phyloP scores from a whole-genome alignment of 2,329 filamentous ascomycete species.

The Gremmenia infestans region DNA sequence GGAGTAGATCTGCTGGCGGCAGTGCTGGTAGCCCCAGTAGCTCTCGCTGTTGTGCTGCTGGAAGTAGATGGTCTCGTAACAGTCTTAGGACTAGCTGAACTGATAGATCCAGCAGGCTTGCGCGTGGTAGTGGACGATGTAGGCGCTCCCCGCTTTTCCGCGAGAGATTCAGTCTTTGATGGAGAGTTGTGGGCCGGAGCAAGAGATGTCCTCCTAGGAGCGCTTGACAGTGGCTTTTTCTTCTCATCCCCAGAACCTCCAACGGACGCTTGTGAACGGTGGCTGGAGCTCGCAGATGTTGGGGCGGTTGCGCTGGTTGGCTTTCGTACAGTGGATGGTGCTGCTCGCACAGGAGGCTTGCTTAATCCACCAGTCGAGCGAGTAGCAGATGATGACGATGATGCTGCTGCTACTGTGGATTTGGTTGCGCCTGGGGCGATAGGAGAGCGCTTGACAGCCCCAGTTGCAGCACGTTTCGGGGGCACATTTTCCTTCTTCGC shows the following conservation, averaged over 20 bases:
- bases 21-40: conserved; percentile 31
- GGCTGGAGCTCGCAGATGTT: conserved; percentile 26
- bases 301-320: conserved; percentile 28
- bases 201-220: conserved; percentile 29
- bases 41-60: conserved; percentile 30
- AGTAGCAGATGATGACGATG: conserved; percentile 21
- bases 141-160: conserved; percentile 26
- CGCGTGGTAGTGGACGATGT: conserved; percentile 29
- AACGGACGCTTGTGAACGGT: conserved; percentile 26
- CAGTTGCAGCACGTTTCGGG: conserved; percentile 2
- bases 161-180: conserved; percentile 23
- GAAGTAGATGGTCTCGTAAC: conserved; percentile 36
- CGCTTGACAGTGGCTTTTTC: conserved; percentile 23
- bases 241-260: conserved; percentile 31
- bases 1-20: conserved; percentile 31
- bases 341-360: conserved; percentile 31
- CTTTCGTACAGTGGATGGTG: conserved; percentile 26
- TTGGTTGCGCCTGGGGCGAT: conserved; percentile 24
- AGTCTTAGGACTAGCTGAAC: conserved; percentile 33
- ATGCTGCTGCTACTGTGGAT: conserved; percentile 6
- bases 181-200: conserved; percentile 24
- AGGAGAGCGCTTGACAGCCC: background rate
- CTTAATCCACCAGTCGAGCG: conserved; percentile 28
- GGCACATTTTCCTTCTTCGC: conserved; percentile 21
- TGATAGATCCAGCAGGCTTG: conserved; percentile 26